A percentile compares a stretch with the other conserved stretches of the same genome.
These are phyloP conservation scores for Macrolepiota fuliginosa DNA, from an alignment of 768 basidiomycete species.

Conservation along the genomic window DNA sequence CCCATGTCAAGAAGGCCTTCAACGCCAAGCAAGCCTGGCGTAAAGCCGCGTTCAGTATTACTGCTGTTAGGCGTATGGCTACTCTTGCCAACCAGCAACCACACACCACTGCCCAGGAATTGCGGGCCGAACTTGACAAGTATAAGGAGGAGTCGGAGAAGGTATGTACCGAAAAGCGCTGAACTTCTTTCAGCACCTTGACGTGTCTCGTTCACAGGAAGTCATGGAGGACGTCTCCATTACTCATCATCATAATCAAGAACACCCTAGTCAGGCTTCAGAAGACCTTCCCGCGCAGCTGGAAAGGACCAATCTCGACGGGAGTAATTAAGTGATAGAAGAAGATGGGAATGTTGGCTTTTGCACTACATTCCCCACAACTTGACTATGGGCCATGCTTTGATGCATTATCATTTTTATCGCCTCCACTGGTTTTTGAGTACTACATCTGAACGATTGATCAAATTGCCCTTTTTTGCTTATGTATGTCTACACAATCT, in stretches of 20 bases:
- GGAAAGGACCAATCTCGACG: constrained; percentile 4
- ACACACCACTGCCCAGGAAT: constrained; percentile 42
- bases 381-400: neutral
- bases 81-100: constrained; percentile 44
- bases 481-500: neutral
- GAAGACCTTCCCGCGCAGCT: constrained; percentile 1
- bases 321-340: neutral
- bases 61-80: constrained; percentile 81
- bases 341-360: neutral
- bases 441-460: neutral
- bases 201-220: neutral
- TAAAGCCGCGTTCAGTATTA: constrained; percentile 83
- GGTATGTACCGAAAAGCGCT: constrained; percentile 20
- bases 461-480: neutral
- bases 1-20: constrained; percentile 86
- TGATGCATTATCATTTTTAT: neutral
- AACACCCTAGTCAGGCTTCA: neutral
- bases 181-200: neutral
- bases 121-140: constrained; percentile 58
- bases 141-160: constrained; percentile 82
- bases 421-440: neutral
- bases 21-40: constrained; percentile 88
- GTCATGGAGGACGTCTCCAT: constrained; percentile 16
- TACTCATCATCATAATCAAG: constrained; percentile 12
- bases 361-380: neutral